These are phyloP conservation scores for Triticum turgidum DNA, from an alignment of 176 grass and related monocot species.

Conservation along the genomic window DNA sequence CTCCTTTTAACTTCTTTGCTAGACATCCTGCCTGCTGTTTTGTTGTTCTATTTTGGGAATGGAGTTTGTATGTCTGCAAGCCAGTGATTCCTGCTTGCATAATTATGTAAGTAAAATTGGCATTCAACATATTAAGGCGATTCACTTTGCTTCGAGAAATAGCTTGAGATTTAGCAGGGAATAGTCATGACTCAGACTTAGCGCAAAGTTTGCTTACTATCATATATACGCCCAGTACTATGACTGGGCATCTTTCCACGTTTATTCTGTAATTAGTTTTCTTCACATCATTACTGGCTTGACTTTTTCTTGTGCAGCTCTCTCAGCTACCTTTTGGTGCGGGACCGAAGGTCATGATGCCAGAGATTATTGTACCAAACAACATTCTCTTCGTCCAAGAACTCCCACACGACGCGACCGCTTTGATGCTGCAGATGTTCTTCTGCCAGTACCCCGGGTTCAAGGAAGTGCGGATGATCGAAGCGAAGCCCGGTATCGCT, in stretches of 20 bases:
- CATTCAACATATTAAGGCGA: neutral
- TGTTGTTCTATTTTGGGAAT: neutral
- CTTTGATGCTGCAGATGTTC: slow-evolving; percentile 89
- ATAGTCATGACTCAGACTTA: neutral
- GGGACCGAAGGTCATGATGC: slow-evolving; percentile 64
- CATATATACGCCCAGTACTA: neutral
- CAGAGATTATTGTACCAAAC: slow-evolving; percentile 86
- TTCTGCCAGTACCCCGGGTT: slow-evolving; percentile 92
- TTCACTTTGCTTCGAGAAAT: neutral
- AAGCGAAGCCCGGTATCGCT: slow-evolving; percentile 86
- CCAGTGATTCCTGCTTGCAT: slow-evolving; percentile 1
- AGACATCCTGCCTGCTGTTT: neutral
- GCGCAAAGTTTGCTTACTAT: neutral
- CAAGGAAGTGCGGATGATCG: slow-evolving; percentile 93
- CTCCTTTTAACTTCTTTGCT: neutral
- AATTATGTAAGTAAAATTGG: neutral
- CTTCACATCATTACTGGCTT: slow-evolving; percentile 5
- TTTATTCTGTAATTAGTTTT: neutral
- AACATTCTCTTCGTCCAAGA: slow-evolving; percentile 94
- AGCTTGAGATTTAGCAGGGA: neutral
- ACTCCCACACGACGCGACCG: slow-evolving; percentile 72
- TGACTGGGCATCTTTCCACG: neutral
- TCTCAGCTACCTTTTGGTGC: slow-evolving; percentile 66
- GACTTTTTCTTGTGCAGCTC: slow-evolving; percentile 43
- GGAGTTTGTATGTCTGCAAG: neutral